phyloP scores from a whole-genome alignment of 805 yeast species.

The Lipomyces chichibuensis region DNA sequence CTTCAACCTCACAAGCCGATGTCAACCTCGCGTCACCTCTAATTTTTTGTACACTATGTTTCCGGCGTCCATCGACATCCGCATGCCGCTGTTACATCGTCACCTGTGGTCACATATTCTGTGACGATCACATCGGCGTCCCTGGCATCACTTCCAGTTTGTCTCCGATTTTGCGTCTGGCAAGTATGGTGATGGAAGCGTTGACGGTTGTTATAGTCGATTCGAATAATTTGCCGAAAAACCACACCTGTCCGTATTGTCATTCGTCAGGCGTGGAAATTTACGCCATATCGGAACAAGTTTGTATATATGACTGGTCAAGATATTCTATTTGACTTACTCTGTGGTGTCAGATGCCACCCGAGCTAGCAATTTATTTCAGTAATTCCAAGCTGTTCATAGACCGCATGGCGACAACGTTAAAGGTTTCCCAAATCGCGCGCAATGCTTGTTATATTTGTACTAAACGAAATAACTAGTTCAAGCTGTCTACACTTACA shows the following conservation, averaged over 20 bases:
- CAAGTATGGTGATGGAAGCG: not conserved
- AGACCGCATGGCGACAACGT: conserved; percentile 12
- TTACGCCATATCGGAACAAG: conserved; percentile 9
- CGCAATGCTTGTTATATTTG: not conserved
- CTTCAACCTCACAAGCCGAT: not conserved
- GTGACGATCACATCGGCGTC: conserved; percentile 20
- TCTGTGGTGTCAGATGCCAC: conserved; percentile 8
- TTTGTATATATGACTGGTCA: not conserved
- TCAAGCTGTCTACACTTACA: conserved; percentile 17
- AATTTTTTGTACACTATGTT: conserved; percentile 26
- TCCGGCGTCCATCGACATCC: conserved; percentile 6
- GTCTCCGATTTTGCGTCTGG: not conserved
- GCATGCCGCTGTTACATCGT: conserved; percentile 14
- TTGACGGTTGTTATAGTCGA: conserved; percentile 9
- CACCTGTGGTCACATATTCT: conserved; percentile 27
- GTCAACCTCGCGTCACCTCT: conserved; percentile 15
- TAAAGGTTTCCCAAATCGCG: conserved; percentile 9
- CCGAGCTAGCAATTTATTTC: conserved; percentile 25
- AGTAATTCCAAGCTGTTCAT: conserved; percentile 11
- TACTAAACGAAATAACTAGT: conserved; percentile 7
- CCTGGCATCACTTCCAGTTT: conserved; percentile 11
- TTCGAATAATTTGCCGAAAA: conserved; percentile 17
- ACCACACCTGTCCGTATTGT: conserved; percentile 26
- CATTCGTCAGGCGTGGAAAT: conserved; percentile 5
- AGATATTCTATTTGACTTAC: not conserved